Conservation (phyloP, 1,284 basidiomycete species). For the Waitea zeae region DNA sequence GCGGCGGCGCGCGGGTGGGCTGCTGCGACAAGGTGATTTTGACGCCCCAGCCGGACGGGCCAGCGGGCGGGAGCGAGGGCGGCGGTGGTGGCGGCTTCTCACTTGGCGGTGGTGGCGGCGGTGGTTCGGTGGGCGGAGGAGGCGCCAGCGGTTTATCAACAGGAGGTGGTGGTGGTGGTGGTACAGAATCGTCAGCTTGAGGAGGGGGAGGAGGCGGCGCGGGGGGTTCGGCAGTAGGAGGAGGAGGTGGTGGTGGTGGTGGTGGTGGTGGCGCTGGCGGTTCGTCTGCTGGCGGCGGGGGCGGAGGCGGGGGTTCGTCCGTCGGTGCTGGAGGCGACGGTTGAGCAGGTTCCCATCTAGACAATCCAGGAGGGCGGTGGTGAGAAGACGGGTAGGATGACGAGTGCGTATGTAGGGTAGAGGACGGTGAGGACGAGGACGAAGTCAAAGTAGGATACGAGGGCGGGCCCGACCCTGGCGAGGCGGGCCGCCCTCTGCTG, state of each 20-base stretch:
- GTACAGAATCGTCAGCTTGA: slow-evolving; percentile 5
- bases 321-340: slow-evolving; percentile 6
- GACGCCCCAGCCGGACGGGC: neutral
- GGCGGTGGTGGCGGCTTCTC: neutral
- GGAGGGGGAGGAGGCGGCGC: slow-evolving; percentile 6
- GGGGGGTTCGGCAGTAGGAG: slow-evolving; percentile 8
- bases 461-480: too few relatives aligned
- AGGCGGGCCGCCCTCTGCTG: too few relatives aligned
- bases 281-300: slow-evolving; percentile 9
- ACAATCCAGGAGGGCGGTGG: too few relatives aligned
- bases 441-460: too few relatives aligned
- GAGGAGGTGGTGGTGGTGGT: slow-evolving; percentile 8
- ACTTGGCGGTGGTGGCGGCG: neutral
- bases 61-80: neutral
- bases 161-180: slow-evolving; percentile 11
- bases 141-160: slow-evolving; percentile 11
- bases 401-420: too few relatives aligned
- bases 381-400: too few relatives aligned
- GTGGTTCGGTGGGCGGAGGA: slow-evolving; percentile 10
- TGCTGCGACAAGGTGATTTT: slow-evolving; percentile 1
- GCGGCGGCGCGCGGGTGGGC: slow-evolving; percentile 9
- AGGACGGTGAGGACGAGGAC: too few relatives aligned
- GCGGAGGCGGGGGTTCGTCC: slow-evolving; percentile 6
- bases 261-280: slow-evolving; percentile 8
- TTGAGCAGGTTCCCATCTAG: too few relatives aligned